Evolutionary conservation across 495 filamentous ascomycete genomes (phyloP).

Genomic region (Xylaria scruposa): DNA sequence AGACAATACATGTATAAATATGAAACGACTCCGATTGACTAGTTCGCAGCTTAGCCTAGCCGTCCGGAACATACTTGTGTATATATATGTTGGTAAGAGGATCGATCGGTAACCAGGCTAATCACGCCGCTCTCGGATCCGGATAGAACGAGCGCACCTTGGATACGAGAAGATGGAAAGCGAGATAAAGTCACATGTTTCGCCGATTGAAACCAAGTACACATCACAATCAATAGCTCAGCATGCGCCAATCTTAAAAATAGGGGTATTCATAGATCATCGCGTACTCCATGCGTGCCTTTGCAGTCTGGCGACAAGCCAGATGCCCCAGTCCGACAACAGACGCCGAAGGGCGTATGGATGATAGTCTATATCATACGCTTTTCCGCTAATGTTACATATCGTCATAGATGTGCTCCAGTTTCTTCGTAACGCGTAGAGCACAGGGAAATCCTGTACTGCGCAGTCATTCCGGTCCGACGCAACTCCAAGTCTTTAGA

Average conservation of each 20-base stretch:
- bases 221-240: not conserved
- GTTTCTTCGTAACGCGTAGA: slow-evolving; percentile 4
- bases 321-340: not conserved
- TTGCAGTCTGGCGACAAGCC: not conserved
- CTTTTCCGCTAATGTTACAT: slow-evolving; percentile 24
- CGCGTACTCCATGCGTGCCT: not conserved
- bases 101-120: not conserved
- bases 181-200: not conserved
- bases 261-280: slow-evolving; percentile 22
- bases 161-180: not conserved
- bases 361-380: not conserved
- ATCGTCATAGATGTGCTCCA: slow-evolving; percentile 9
- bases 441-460: not conserved
- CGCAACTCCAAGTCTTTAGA: not conserved
- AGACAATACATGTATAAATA: not conserved
- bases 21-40: not conserved
- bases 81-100: not conserved
- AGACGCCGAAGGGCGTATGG: slow-evolving; percentile 7
- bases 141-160: not conserved
- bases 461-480: not conserved
- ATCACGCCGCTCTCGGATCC: not conserved
- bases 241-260: not conserved
- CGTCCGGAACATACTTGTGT: not conserved
- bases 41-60: slow-evolving; percentile 1
- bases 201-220: not conserved